phyloP scores from a whole-genome alignment of 2,329 filamentous ascomycete species.

The Coniochaeta sp. region DNA sequence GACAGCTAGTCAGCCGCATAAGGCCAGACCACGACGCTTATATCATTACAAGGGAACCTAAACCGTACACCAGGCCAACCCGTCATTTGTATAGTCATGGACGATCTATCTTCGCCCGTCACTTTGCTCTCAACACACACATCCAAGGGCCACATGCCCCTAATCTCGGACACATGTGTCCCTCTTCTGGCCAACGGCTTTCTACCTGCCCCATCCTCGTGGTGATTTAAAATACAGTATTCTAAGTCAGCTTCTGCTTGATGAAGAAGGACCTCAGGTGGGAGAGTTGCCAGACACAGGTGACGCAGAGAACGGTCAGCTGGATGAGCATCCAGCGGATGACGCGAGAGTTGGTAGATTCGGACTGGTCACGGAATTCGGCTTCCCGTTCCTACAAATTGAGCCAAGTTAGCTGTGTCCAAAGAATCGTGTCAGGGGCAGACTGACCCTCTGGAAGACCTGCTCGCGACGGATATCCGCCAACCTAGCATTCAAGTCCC shows the following conservation, averaged over 20 bases:
- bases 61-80: background rate
- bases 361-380: conserved; percentile 96
- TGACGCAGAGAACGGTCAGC: conserved; percentile 72
- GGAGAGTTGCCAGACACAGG: conserved; percentile 95
- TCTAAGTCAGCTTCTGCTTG: conserved; percentile 96
- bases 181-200: background rate
- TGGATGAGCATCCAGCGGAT: conserved; percentile 93
- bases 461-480: conserved; percentile 90
- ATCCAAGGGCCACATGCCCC: background rate
- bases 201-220: too few species aligned
- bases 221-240: background rate
- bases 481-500: conserved; percentile 80
- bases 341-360: conserved; percentile 84
- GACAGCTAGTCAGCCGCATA: background rate
- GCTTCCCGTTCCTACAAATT: conserved; percentile 83
- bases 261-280: conserved; percentile 98
- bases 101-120: background rate
- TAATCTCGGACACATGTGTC: background rate
- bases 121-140: background rate
- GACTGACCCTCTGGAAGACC: conserved; percentile 81
- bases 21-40: background rate
- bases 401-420: background rate
- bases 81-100: background rate
- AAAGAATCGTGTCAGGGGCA: conserved; percentile 2
- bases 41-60: conserved; percentile 5